Percentiles rank a stretch among this genome's conserved stretches.
Evolutionary conservation across 2,329 filamentous ascomycete genomes (phyloP).

Genomic region (Tolypocladium ovalisporum): DNA sequence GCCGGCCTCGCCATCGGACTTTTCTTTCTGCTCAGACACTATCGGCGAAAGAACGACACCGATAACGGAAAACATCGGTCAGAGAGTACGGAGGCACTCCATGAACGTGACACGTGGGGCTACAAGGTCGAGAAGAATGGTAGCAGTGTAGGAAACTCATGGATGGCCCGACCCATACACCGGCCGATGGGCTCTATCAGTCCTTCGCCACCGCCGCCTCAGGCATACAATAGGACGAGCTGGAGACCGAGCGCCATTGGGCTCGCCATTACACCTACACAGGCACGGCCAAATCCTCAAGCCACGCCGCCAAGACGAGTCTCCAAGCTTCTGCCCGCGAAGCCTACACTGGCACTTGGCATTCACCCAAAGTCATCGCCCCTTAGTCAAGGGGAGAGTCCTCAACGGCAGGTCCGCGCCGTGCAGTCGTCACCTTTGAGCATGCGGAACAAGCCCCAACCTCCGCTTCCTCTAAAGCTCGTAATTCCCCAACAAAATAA

Average conservation of each 20-base stretch:
- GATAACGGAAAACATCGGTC: slow-evolving; percentile 7
- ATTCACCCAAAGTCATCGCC: background rate
- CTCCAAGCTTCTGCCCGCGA: slow-evolving; percentile 34
- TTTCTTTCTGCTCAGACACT: slow-evolving; percentile 31
- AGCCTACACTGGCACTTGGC: slow-evolving; percentile 27
- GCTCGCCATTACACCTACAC: slow-evolving; percentile 28
- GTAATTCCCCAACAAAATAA: slow-evolving; percentile 10
- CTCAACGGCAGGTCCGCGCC: background rate
- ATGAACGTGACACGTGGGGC: slow-evolving; percentile 23
- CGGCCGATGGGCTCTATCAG: slow-evolving; percentile 9
- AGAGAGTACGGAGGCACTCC: background rate
- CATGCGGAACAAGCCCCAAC: slow-evolving; percentile 7
- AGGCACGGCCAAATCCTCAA: slow-evolving; percentile 10
- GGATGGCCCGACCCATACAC: slow-evolving; percentile 13
- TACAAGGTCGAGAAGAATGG: slow-evolving; percentile 16
- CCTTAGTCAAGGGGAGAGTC: background rate
- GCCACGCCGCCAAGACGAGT: slow-evolving; percentile 18
- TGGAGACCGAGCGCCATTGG: slow-evolving; percentile 29
- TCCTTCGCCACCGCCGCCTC: slow-evolving; percentile 7
- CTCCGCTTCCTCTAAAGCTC: slow-evolving; percentile 15
- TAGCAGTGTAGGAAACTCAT: slow-evolving; percentile 13
- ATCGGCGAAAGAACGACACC: slow-evolving; percentile 29
- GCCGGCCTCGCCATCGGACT: slow-evolving; percentile 35
- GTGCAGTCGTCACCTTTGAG: slow-evolving; percentile 6
- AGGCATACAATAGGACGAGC: slow-evolving; percentile 16